Evolutionary conservation across 1,284 basidiomycete genomes (phyloP), one percentile per base, ranked within the genome.

Genomic region (Fomitopsis schrenkii): DNA sequence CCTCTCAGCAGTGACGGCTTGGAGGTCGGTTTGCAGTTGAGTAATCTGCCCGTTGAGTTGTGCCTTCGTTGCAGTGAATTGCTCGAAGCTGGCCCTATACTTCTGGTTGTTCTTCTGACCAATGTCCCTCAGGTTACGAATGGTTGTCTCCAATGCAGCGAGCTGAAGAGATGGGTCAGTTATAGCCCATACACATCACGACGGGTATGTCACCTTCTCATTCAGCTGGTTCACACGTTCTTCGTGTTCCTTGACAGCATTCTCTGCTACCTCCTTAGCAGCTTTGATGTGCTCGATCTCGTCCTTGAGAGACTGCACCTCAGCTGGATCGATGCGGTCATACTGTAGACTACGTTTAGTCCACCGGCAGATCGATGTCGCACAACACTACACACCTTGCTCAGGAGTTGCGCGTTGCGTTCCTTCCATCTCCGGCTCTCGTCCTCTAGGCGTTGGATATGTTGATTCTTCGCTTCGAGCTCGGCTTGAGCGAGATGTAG

Each of bases 381-480:
- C 14, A 50, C 19, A 14, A 7, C 36, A 44, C 40, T 9, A 12
- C 70, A 26, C 38, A 88, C 90, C 82, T 94, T 94, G 75, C 83
- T 87, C 55, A 97, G 79, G 36, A 96, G 79, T 62, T 93, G 90
- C 30, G 85, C 75, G 66, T 93, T 94, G 14, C 95, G 86, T 58
- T 90, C 86, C 75, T 95, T 92, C 94, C 94, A 96, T 63, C 85
- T 85, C 52, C 83, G 84, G 66, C 84, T 90, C 75, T 96, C 94
- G 58, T 86, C 87, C 71, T 94, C 90, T 33, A 95, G 78, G 10
- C 89, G 83, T 44, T 79, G 76, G 64, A 95, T 80, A 61, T 94
- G 91, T 26, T 79, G 81, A 65, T 86, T 84, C 57, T 84, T 82
- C 2, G 90, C 84, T 61, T 90, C 86, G 9, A 94, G 76, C 68